Percentiles rank a stretch among this genome's conserved stretches.
Evolutionary conservation across 1,139 yeast genomes (phyloP).

Genomic region (Pichia sp.): DNA sequence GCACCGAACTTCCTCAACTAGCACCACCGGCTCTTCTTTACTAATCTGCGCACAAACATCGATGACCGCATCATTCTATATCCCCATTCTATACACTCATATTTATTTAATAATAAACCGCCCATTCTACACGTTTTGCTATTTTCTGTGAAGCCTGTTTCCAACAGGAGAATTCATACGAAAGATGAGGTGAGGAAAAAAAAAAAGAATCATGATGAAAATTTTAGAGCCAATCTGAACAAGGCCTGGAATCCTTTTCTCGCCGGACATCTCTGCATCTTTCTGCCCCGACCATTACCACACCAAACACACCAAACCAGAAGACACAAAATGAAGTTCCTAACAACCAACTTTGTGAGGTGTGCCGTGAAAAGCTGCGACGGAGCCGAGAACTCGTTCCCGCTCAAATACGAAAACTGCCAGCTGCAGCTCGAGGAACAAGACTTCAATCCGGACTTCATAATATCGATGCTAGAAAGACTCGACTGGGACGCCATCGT

Average conservation of each 20-base stretch:
- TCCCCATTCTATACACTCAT: neutral
- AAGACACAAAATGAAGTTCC: conserved; percentile 61
- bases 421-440: conserved; percentile 71
- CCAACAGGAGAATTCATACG: too few species aligned
- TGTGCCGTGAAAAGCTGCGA: conserved; percentile 87
- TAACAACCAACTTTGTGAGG: conserved; percentile 91
- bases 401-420: conserved; percentile 69
- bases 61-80: neutral
- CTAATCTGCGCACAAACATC: neutral
- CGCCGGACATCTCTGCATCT: too few species aligned
- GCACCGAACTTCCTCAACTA: neutral
- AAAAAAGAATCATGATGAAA: neutral
- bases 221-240: neutral
- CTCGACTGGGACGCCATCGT: conserved; percentile 85
- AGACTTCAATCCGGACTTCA: conserved; percentile 80
- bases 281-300: neutral
- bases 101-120: neutral
- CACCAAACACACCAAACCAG: neutral
- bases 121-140: neutral
- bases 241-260: too few species aligned
- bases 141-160: too few species aligned
- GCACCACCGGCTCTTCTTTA: neutral
- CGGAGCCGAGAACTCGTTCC: conserved; percentile 70
- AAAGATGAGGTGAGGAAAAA: neutral
- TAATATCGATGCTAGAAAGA: conserved; percentile 71